Evolutionary conservation across 1,284 basidiomycete species (phyloP).

Genomic region (Xerocomus tenax): DNA sequence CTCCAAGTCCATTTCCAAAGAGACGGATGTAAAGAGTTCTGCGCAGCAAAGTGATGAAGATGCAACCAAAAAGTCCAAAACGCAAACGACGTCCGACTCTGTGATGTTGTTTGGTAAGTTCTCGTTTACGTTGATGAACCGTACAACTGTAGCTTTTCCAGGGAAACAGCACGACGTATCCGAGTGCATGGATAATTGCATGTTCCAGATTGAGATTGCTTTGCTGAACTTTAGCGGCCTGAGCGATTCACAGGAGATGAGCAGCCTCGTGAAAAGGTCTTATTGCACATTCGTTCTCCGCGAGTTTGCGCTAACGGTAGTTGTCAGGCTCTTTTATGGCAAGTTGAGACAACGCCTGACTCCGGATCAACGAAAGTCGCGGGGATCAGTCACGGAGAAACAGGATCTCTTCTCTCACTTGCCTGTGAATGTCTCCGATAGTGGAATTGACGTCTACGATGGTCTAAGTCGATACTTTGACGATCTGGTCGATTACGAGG

Average conservation of each 20-base stretch:
- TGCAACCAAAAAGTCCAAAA: conserved; percentile 42
- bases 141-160: conserved; percentile 8
- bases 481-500: conserved; percentile 83
- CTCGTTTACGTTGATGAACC: neutral
- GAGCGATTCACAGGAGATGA: conserved; percentile 43
- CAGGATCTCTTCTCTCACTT: conserved; percentile 91
- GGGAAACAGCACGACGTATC: conserved; percentile 97
- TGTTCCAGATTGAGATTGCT: conserved; percentile 96
- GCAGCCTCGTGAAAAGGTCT: conserved; percentile 75
- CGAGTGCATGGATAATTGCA: conserved; percentile 97
- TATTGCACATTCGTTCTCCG: neutral
- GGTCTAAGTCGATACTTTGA: conserved; percentile 90
- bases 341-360: conserved; percentile 73
- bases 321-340: conserved; percentile 75
- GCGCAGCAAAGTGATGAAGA: conserved; percentile 21
- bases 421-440: conserved; percentile 86
- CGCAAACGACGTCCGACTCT: conserved; percentile 53
- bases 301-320: conserved; percentile 2
- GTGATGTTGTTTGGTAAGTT: conserved; percentile 82
- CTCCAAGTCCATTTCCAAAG: conserved; percentile 33
- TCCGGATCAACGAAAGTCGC: conserved; percentile 36
- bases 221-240: conserved; percentile 69
- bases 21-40: conserved; percentile 33
- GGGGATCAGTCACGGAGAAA: conserved; percentile 67
- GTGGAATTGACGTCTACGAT: conserved; percentile 86